Percentiles rank a stretch among this genome's conserved stretches.
phyloP scores from a whole-genome alignment of 1,139 yeast genomes.

The Taphrina deformans region DNA sequence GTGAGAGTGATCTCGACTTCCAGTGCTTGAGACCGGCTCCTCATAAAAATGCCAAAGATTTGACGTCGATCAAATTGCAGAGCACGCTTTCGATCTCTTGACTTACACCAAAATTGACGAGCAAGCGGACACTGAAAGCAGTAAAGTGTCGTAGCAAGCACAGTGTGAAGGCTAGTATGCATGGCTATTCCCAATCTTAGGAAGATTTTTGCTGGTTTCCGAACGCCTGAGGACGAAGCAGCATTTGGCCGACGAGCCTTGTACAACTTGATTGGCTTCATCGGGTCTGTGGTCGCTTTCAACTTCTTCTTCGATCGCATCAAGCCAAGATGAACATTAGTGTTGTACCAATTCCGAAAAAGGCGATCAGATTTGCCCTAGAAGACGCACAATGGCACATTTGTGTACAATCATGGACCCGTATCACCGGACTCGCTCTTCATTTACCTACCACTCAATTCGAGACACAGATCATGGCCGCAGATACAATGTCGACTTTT shows the following conservation, averaged over 20 bases:
- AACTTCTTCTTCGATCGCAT: background rate
- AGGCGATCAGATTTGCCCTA: slow-evolving; percentile 6
- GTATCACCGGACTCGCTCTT: background rate
- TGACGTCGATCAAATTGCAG: background rate
- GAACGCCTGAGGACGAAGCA: slow-evolving; percentile 26
- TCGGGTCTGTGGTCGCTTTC: slow-evolving; percentile 15
- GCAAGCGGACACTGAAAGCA: too few species aligned
- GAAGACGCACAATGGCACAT: slow-evolving; percentile 2
- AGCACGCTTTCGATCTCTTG: too few species aligned
- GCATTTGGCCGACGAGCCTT: slow-evolving; percentile 22
- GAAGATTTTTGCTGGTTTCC: slow-evolving; percentile 23
- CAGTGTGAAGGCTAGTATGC: background rate
- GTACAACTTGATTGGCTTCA: slow-evolving; percentile 24
- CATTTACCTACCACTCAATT: background rate
- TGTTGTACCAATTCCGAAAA: background rate
- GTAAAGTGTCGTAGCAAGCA: too few species aligned
- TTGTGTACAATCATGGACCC: slow-evolving; percentile 2
- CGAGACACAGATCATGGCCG: background rate
- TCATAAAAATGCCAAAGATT: background rate
- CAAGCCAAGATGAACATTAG: slow-evolving; percentile 2
- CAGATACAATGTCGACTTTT: background rate
- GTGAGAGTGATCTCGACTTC: too few species aligned
- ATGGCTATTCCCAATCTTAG: slow-evolving; percentile 32
- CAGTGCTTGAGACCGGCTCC: background rate
- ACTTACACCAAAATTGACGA: too few species aligned